These are phyloP conservation scores for Hordeum vulgare DNA, from an alignment of 176 grass and related monocot genomes.

Conservation along the genomic window MorexV3_pseudomolecules_assembly NC_058524.1:464107912-464108411, in stretches of 20 bases:
- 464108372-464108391: neutral
- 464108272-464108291: constrained; percentile 88
- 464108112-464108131: constrained; percentile 21
- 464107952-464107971: constrained; percentile 79
- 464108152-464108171: constrained; percentile 80
- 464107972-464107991: constrained; percentile 75
- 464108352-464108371: constrained; percentile 17
- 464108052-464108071: neutral
- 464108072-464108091: neutral
- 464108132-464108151: constrained; percentile 76
- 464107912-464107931: constrained; percentile 92
- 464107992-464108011: constrained; percentile 89
- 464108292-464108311: constrained; percentile 77
- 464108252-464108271: constrained; percentile 66
- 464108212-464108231: constrained; percentile 69
- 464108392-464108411: constrained; percentile 16
- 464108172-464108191: constrained; percentile 86
- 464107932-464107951: constrained; percentile 77
- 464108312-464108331: constrained; percentile 73
- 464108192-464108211: constrained; percentile 71
- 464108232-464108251: constrained; percentile 72
- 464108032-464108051: constrained; percentile 92
- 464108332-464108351: constrained; percentile 71
- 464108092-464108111: constrained; percentile 21
- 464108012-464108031: constrained; percentile 98